These are phyloP conservation scores for Citrus reticulata DNA, from an alignment of 345 rosid species.

Conservation along the genomic window DNA sequence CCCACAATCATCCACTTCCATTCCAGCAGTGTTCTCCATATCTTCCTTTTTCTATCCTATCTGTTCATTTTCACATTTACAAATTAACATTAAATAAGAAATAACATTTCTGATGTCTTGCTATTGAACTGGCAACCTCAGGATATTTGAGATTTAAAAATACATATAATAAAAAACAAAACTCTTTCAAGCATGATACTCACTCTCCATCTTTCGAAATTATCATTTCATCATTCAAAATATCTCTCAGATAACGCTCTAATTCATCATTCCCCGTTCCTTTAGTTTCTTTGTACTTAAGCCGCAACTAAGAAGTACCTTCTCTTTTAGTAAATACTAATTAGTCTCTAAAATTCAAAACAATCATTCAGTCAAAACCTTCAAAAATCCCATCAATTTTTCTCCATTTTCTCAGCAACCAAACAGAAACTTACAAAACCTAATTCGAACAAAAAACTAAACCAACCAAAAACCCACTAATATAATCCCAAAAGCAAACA, in stretches of 20 bases:
- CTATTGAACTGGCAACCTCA: background rate
- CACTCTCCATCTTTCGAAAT: background rate
- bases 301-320: background rate
- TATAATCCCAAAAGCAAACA: conserved; percentile 4
- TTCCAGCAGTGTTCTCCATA: background rate
- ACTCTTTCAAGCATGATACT: background rate
- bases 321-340: background rate
- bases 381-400: background rate
- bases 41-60: background rate
- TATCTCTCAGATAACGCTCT: background rate
- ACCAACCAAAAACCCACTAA: conserved; percentile 20
- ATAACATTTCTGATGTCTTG: background rate
- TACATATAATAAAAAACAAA: background rate
- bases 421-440: conserved; percentile 9
- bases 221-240: background rate
- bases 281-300: background rate
- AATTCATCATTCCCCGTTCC: background rate
- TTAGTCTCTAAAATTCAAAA: background rate
- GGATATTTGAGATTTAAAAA: background rate
- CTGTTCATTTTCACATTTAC: background rate
- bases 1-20: background rate
- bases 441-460: conserved; percentile 13
- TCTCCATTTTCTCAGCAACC: conserved; percentile 11
- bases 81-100: background rate
- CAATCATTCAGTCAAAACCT: background rate